Evolutionary conservation across 805 yeast species (phyloP), one percentile per base, ranked within the genome.

Genomic region (Candida silvicultrix): DNA sequence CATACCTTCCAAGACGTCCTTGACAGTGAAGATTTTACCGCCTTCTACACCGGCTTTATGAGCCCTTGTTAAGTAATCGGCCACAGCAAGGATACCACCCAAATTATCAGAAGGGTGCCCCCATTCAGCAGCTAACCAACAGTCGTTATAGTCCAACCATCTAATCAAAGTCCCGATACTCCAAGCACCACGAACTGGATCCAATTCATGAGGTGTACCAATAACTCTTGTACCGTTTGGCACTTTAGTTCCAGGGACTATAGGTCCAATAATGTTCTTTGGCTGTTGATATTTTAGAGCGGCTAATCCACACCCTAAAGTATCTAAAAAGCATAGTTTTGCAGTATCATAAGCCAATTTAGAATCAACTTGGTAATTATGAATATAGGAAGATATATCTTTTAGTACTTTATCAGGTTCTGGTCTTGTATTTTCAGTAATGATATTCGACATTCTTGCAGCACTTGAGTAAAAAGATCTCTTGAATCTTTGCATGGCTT

Each of bases 71-170:
- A 73, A 66, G 65, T 75, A 69, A 60, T 78, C 83, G 29, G 82
- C 75, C 31, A 79, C 78, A 2, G 83, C 80, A 14, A 78, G 59
- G 47, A 78, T 77, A 43, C 80, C 80, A 41, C 83, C 83, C 43
- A 78, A 55, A 59, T 78, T 78, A 56, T 78, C 84, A 29, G 80
- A 74, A 21, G 83, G 84, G 59, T 78, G 84, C 4, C 84, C 84
- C 83, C 84, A 78, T 59, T 79, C 83, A n/a, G 81, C 82, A 42
- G 83, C 84, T 37, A 78, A 62, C 83, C 83, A 78, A 60, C 83
- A 78, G 57, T 78, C 83, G 50, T 78, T 78, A 65, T 70, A 78
- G 53, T 78, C 84, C 46, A 78, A 62, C 83, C 83, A 78, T 47
- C 84, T 69, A 54, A 78, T 75, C 47, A 73, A 60, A 19, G 81